A percentile compares a stretch with the other conserved stretches of the same genome.
Evolutionary conservation across 306 rosid species (phyloP).

Genomic region (Hippophae rhamnoides): DNA sequence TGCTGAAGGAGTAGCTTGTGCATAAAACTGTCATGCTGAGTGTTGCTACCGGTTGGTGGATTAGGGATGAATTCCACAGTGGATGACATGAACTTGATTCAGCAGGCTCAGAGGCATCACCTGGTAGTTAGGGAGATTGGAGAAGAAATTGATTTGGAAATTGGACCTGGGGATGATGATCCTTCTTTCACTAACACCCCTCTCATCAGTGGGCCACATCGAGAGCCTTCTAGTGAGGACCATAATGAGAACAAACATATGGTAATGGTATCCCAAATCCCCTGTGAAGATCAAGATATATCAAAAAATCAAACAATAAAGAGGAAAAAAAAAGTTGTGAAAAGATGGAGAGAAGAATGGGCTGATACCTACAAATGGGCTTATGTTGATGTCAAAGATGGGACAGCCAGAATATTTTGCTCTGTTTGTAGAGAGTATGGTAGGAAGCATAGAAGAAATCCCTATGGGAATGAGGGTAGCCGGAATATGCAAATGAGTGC

Average conservation of each 20-base stretch:
- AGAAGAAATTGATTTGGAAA: constrained; percentile 94
- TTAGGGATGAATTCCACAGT: constrained; percentile 77
- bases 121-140: constrained; percentile 86
- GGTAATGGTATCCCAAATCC: constrained; percentile 72
- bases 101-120: constrained; percentile 92
- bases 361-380: constrained; percentile 99
- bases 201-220: constrained; percentile 55
- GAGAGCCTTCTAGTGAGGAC: constrained; percentile 79
- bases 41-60: constrained; percentile 61
- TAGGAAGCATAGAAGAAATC: constrained; percentile 91
- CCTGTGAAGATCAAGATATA: constrained; percentile 68
- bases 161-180: constrained; percentile 94
- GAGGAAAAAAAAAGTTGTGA: constrained; percentile 94
- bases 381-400: constrained; percentile 86
- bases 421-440: constrained; percentile 96
- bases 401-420: constrained; percentile 95
- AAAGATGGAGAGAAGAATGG: constrained; percentile 99
- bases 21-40: constrained; percentile 71
- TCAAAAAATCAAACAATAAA: constrained; percentile 52
- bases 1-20: constrained; percentile 18
- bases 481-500: constrained; percentile 99
- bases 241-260: constrained; percentile 71
- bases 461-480: constrained; percentile 97
- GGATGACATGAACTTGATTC: constrained; percentile 94
- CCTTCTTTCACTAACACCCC: constrained; percentile 71